These are phyloP conservation scores for Tulasnella sp. DNA, from an alignment of 768 basidiomycete species.

Conservation along the genomic window DNA sequence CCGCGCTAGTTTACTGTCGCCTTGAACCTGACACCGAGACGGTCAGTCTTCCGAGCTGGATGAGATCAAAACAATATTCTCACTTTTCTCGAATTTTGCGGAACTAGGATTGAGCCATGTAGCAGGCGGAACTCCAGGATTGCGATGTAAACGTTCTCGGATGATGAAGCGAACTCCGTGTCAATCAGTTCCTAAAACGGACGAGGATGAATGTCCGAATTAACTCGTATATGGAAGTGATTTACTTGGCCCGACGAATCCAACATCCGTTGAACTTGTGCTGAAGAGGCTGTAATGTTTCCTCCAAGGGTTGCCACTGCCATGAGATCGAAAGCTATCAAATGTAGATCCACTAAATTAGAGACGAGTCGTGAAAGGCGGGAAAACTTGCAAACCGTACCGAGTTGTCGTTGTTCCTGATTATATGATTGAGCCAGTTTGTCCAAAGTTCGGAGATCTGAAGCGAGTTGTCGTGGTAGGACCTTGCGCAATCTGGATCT, in stretches of 20 bases:
- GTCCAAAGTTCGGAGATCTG: background rate
- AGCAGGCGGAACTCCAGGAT: background rate
- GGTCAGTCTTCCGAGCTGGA: background rate
- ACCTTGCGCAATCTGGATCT: slow-evolving; percentile 29
- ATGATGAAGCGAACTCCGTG: background rate
- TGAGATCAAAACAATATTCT: background rate
- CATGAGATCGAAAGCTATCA: slow-evolving; percentile 7
- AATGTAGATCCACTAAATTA: background rate
- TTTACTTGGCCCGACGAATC: background rate
- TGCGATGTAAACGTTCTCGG: background rate
- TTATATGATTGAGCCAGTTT: background rate
- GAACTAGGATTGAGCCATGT: background rate
- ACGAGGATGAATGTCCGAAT: background rate
- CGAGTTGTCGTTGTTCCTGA: background rate
- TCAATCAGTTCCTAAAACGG: background rate
- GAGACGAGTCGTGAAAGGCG: background rate
- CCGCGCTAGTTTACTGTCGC: too few relatives aligned
- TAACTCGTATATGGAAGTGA: background rate
- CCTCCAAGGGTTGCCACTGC: background rate
- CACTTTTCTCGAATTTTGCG: background rate
- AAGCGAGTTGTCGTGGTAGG: slow-evolving; percentile 30
- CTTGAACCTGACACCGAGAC: background rate
- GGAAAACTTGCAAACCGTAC: background rate
- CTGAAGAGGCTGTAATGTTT: background rate
- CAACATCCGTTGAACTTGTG: background rate